Conservation (phyloP, 169 alveolate genomes). For the Ichthyophthirius multifiliis region DNA sequence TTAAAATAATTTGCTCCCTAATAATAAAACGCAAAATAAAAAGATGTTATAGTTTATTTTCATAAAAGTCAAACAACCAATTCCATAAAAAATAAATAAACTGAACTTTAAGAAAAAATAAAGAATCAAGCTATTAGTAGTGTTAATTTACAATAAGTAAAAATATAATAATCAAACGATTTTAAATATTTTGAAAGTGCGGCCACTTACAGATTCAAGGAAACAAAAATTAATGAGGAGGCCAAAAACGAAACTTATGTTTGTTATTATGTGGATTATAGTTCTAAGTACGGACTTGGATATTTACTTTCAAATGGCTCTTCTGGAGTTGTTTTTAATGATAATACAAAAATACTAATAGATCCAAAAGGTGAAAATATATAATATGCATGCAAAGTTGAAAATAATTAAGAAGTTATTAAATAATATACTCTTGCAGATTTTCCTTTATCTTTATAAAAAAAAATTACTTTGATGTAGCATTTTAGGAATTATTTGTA, state of each 20-base stretch:
- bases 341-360: slow-evolving; percentile 79
- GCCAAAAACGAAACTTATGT: slow-evolving; percentile 78
- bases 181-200: no score
- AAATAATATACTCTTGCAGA: slow-evolving; percentile 51
- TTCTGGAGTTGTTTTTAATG: slow-evolving; percentile 87
- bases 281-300: slow-evolving; percentile 87
- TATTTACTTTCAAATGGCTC: slow-evolving; percentile 76
- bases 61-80: not conserved
- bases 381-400: slow-evolving; percentile 56
- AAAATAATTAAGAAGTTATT: slow-evolving; percentile 40
- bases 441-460: slow-evolving; percentile 59
- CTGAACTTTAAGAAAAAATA: no score
- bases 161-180: no score
- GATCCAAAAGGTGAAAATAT: slow-evolving; percentile 55
- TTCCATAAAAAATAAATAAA: not conserved
- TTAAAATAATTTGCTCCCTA: slow-evolving; percentile 63
- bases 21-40: not conserved
- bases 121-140: no score
- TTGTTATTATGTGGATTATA: slow-evolving; percentile 82
- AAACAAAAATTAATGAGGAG: no score
- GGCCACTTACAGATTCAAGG: no score
- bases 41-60: not conserved
- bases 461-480: slow-evolving; percentile 16
- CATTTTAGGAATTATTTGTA: not conserved
- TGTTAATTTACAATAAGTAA: no score